These are phyloP conservation scores for Brasilioporus rufonigricans DNA, from an alignment of 768 basidiomycete genomes.

Conservation along the genomic window DNA sequence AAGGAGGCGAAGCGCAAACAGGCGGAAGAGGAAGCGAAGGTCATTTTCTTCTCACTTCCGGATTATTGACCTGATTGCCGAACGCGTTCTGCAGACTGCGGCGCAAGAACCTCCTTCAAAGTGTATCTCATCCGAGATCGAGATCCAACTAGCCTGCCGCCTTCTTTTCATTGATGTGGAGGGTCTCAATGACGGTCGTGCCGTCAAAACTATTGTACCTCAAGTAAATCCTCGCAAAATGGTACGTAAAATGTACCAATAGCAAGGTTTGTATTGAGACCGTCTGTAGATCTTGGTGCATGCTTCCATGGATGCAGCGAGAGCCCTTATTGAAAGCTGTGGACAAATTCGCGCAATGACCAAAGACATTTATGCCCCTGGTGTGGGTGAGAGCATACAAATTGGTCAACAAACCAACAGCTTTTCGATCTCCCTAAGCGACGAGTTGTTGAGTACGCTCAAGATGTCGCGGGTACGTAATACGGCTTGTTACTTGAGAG, in stretches of 20 bases:
- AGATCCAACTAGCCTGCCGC: slow-evolving; percentile 81
- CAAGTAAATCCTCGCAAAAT: slow-evolving; percentile 96
- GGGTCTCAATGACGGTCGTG: slow-evolving; percentile 93
- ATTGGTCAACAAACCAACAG: slow-evolving; percentile 96
- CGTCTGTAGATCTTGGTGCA: slow-evolving; percentile 79
- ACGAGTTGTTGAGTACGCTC: slow-evolving; percentile 74
- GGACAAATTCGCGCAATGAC: slow-evolving; percentile 86
- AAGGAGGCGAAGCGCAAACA: slow-evolving; percentile 68
- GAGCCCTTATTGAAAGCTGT: slow-evolving; percentile 76
- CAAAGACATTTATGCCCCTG: slow-evolving; percentile 84
- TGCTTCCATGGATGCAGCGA: slow-evolving; percentile 63
- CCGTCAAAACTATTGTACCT: slow-evolving; percentile 94
- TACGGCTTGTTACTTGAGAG: not conserved
- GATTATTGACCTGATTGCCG: not conserved
- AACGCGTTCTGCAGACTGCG: slow-evolving; percentile 50
- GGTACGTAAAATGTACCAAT: slow-evolving; percentile 43
- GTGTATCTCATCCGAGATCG: slow-evolving; percentile 71
- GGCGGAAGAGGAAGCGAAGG: slow-evolving; percentile 79
- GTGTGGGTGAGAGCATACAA: slow-evolving; percentile 70
- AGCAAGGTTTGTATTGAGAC: not conserved
- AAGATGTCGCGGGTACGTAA: slow-evolving; percentile 81
- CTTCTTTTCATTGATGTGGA: slow-evolving; percentile 95
- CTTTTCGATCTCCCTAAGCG: slow-evolving; percentile 92
- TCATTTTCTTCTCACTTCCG: not conserved
- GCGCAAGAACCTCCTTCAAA: slow-evolving; percentile 89